Percentiles rank a stretch among this genome's conserved stretches.
These are phyloP conservation scores for Rusavskia elegans DNA, from an alignment of 495 filamentous ascomycete genomes.

Conservation along the genomic window DNA sequence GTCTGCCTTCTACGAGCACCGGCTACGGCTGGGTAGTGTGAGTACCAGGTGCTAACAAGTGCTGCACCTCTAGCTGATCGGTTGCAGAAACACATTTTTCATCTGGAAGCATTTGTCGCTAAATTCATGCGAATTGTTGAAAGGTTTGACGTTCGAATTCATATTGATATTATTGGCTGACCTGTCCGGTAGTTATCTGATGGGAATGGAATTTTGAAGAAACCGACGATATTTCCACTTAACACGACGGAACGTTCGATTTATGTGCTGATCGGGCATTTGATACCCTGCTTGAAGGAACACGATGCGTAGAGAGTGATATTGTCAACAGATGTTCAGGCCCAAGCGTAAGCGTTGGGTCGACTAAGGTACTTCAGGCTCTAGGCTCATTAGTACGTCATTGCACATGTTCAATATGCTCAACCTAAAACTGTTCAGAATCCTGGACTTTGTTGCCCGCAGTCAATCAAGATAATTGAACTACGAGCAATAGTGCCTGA, in stretches of 20 bases:
- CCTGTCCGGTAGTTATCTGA: constrained; percentile 45
- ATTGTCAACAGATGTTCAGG: too few species aligned
- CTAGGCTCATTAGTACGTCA: background rate
- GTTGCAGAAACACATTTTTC: constrained; percentile 78
- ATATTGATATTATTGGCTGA: constrained; percentile 2
- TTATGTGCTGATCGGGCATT: too few species aligned
- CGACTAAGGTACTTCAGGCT: background rate
- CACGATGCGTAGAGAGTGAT: too few species aligned
- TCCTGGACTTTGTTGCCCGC: background rate
- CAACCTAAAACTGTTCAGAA: background rate
- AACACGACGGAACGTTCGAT: background rate
- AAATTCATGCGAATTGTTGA: constrained; percentile 96
- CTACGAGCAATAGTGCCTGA: background rate
- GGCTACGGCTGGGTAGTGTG: constrained; percentile 69
- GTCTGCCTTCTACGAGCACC: constrained; percentile 93
- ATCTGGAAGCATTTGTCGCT: constrained; percentile 93
- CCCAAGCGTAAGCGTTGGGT: background rate
- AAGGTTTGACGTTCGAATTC: constrained; percentile 25
- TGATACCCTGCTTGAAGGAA: too few species aligned
- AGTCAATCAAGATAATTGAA: background rate
- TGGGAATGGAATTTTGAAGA: constrained; percentile 69
- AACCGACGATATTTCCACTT: too few species aligned
- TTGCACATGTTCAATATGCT: background rate
- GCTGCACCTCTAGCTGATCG: background rate
- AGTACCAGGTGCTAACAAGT: constrained; percentile 9